Evolutionary conservation across 2,329 filamentous ascomycete genomes (phyloP).

Genomic region (Talaromyces islandicus): DNA sequence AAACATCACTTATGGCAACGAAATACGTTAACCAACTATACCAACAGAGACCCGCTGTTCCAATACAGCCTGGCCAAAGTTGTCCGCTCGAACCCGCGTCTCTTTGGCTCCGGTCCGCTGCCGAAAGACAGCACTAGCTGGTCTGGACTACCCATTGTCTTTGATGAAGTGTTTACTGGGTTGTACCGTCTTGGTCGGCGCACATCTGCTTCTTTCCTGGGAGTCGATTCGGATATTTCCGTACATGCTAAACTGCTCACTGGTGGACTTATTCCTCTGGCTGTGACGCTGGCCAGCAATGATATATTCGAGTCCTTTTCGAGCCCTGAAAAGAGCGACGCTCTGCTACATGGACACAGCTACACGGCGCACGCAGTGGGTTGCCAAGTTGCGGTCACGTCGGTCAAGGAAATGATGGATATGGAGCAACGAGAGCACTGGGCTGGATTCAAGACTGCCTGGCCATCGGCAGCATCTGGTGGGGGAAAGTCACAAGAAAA

Average conservation of each 20-base stretch:
- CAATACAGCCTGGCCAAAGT: slow-evolving; percentile 64
- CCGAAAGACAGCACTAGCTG: slow-evolving; percentile 39
- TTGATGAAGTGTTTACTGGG: slow-evolving; percentile 84
- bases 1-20: no score
- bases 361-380: slow-evolving; percentile 81
- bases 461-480: slow-evolving; percentile 26
- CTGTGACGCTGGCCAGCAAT: slow-evolving; percentile 67
- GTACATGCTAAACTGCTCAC: slow-evolving; percentile 82
- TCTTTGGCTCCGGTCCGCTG: slow-evolving; percentile 42
- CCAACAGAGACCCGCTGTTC: slow-evolving; percentile 69
- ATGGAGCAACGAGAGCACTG: slow-evolving; percentile 55
- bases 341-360: slow-evolving; percentile 75
- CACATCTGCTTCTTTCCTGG: slow-evolving; percentile 64
- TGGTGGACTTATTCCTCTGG: slow-evolving; percentile 71
- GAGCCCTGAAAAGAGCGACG: slow-evolving; percentile 68
- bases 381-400: slow-evolving; percentile 69
- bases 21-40: background rate
- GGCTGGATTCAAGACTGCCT: slow-evolving; percentile 50
- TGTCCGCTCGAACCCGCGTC: slow-evolving; percentile 53
- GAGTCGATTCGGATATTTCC: slow-evolving; percentile 64
- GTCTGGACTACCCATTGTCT: slow-evolving; percentile 71
- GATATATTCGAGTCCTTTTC: slow-evolving; percentile 67
- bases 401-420: slow-evolving; percentile 52
- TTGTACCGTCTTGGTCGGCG: slow-evolving; percentile 73
- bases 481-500: slow-evolving; percentile 3